phyloP scores from a whole-genome alignment of 2,329 filamentous ascomycete species.

The Pseudogymnoascus sp. region DNA sequence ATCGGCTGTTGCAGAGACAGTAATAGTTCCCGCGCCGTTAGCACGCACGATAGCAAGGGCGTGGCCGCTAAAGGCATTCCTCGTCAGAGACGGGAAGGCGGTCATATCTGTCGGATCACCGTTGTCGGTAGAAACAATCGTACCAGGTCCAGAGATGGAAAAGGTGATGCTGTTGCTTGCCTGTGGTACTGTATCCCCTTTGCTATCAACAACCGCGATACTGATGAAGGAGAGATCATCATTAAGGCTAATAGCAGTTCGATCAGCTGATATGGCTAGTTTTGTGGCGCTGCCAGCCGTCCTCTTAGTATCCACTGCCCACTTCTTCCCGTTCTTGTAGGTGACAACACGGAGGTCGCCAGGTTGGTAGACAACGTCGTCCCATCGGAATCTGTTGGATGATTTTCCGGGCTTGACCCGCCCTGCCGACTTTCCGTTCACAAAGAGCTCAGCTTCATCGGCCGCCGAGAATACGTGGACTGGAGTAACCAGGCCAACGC shows the following conservation, averaged over 20 bases:
- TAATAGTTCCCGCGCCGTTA: slow-evolving; percentile 23
- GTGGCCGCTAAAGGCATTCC: slow-evolving; percentile 35
- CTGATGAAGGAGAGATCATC: slow-evolving; percentile 40
- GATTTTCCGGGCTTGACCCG: slow-evolving; percentile 28
- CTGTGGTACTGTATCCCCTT: slow-evolving; percentile 35
- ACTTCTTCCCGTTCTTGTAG: slow-evolving; percentile 39
- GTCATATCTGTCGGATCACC: slow-evolving; percentile 39
- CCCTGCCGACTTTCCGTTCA: slow-evolving; percentile 41
- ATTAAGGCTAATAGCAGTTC: slow-evolving; percentile 34
- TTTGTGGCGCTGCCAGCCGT: slow-evolving; percentile 35
- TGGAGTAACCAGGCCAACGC: slow-evolving; percentile 39
- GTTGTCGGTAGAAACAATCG: slow-evolving; percentile 44
- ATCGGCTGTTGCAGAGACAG: slow-evolving; percentile 17
- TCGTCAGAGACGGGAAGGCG: slow-evolving; percentile 32
- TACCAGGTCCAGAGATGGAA: slow-evolving; percentile 34
- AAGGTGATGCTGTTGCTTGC: slow-evolving; percentile 38
- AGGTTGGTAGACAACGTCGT: slow-evolving; percentile 39
- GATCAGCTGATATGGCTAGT: slow-evolving; percentile 35
- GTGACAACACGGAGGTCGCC: slow-evolving; percentile 40
- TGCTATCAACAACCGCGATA: slow-evolving; percentile 36
- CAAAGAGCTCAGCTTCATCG: slow-evolving; percentile 46
- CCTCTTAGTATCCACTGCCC: slow-evolving; percentile 35
- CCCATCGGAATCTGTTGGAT: slow-evolving; percentile 46
- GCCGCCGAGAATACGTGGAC: slow-evolving; percentile 45
- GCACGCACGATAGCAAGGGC: slow-evolving; percentile 34